Conservation (phyloP, 1,139 yeast species). For the Lodderomyces beijingensis region DNA sequence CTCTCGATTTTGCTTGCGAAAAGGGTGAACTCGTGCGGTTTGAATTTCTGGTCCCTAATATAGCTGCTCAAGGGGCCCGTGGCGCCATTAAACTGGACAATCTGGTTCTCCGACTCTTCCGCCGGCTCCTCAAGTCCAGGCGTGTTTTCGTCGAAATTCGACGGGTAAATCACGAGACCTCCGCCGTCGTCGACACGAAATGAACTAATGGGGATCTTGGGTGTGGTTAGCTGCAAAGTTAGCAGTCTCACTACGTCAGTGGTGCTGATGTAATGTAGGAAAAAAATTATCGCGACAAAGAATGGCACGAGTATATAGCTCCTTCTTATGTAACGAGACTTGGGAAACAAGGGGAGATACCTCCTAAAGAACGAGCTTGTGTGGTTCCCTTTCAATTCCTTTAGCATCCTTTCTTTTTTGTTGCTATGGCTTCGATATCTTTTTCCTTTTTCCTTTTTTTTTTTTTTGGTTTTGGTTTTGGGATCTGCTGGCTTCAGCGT, state of each 20-base stretch:
- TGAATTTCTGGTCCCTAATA: conserved; percentile 5
- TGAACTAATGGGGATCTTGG: conserved; percentile 2
- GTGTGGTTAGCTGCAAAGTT: conserved; percentile 1
- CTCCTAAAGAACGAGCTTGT: not conserved
- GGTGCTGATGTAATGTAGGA: conserved; percentile 4
- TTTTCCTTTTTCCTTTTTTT: not conserved
- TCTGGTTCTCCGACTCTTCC: too few relatives aligned
- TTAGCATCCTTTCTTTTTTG: too few relatives aligned
- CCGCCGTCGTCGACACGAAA: not conserved
- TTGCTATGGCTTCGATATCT: not conserved
- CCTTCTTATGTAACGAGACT: conserved; percentile 4
- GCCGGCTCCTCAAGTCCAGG: too few relatives aligned
- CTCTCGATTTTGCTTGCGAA: conserved; percentile 6
- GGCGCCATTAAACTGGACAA: conserved; percentile 4
- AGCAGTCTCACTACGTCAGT: conserved; percentile 3
- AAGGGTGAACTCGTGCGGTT: conserved; percentile 3
- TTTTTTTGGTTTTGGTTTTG: not conserved
- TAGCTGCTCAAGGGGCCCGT: conserved; percentile 1
- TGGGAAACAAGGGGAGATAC: conserved; percentile 4
- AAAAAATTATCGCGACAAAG: not conserved
- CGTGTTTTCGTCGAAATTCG: conserved; percentile 4
- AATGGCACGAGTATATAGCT: conserved; percentile 3
- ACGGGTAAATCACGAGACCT: conserved; percentile 3
- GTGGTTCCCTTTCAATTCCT: not conserved
- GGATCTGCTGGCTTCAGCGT: too few relatives aligned